Conservation (phyloP, 1,139 yeast genomes). For the Geotrichum europaeum region DNA sequence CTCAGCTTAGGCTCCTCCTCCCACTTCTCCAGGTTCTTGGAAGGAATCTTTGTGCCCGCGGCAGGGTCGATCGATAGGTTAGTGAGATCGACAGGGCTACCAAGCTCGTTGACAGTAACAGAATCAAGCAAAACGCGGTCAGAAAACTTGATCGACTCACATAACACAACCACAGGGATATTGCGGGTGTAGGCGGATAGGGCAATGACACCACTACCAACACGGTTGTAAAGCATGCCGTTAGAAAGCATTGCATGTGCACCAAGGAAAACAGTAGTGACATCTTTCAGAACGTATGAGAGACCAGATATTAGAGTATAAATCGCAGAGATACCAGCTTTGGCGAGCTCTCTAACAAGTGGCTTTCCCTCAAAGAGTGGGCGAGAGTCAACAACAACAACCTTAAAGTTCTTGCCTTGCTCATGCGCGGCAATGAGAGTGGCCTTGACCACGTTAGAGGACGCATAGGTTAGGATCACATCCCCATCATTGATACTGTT, state of each 20-base stretch:
- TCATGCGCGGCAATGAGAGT: slow-evolving; percentile 65
- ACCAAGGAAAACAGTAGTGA: slow-evolving; percentile 86
- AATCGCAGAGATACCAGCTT: slow-evolving; percentile 54
- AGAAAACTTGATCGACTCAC: slow-evolving; percentile 91
- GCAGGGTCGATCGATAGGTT: slow-evolving; percentile 44
- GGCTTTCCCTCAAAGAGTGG: slow-evolving; percentile 92
- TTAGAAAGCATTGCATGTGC: slow-evolving; percentile 97
- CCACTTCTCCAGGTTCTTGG: slow-evolving; percentile 55
- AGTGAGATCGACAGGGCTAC: slow-evolving; percentile 68
- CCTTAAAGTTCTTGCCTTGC: slow-evolving; percentile 62
- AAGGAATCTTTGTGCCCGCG: slow-evolving; percentile 24
- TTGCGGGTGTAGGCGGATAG: slow-evolving; percentile 84
- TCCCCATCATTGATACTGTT: slow-evolving; percentile 70
- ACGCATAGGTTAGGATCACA: slow-evolving; percentile 81
- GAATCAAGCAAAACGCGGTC: slow-evolving; percentile 95
- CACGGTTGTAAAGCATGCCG: slow-evolving; percentile 87
- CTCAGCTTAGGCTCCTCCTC: slow-evolving; percentile 56
- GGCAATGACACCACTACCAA: slow-evolving; percentile 91
- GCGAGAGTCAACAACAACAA: slow-evolving; percentile 88
- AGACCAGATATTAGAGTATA: slow-evolving; percentile 78
- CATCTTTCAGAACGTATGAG: slow-evolving; percentile 72
- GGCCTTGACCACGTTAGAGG: slow-evolving; percentile 75
- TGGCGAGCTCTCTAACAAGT: slow-evolving; percentile 57
- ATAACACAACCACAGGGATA: slow-evolving; percentile 90
- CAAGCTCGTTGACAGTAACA: slow-evolving; percentile 87